Evolutionary conservation across 2,329 filamentous ascomycete genomes (phyloP), one percentile per base, ranked within the genome.

Genomic region (Fonsecaea nubica): DNA sequence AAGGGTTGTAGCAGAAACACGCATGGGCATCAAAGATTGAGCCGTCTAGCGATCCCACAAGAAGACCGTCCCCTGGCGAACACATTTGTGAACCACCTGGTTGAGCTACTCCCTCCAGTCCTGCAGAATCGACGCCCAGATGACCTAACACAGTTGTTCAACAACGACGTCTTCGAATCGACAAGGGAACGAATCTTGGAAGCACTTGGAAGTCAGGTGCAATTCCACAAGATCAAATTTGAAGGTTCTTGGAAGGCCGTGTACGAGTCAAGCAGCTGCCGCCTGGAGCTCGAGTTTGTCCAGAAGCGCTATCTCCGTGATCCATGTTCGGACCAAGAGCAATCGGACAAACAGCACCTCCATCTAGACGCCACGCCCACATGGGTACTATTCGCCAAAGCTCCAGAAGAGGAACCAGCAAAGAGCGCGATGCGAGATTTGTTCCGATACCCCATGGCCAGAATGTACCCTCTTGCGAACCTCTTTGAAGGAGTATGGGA

Each of bases 341-440:
- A 45, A 8, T 21, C 15, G 18, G 25, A 35, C 12, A 40, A 54
- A 32, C 38, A 12, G 9, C 52, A 53, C 38, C 36, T 74, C 71
- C 45, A 64, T 74, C 5, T 55, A 63, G 2, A 65, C 69, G 21
- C 72, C 80, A 7, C 73, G 79, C 66, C 66, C 33, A 40, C 38
- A 61, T 87, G 86, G 84, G 75, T 78, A 0, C 66, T 87, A 4
- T 86, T 79, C 69, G 80, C 81, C 12, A 81, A 80, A 40, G 75
- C 82, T n/a, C 73, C 77, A 0, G 62, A 71, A 3, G 67, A 74
- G 13, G 74, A 80, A 35, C 77, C 80, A 1, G 76, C 77, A 0
- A 77, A 79, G 32, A 80, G 78, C 59, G 63, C 73, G 0, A 68
- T 81, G 21, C 76, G 84, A 35, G 77, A 81, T 60, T 74, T 82